These are phyloP conservation scores for Ramularia collo-cygni DNA, from an alignment of 2,329 filamentous ascomycete species.

Conservation along the genomic window DNA sequence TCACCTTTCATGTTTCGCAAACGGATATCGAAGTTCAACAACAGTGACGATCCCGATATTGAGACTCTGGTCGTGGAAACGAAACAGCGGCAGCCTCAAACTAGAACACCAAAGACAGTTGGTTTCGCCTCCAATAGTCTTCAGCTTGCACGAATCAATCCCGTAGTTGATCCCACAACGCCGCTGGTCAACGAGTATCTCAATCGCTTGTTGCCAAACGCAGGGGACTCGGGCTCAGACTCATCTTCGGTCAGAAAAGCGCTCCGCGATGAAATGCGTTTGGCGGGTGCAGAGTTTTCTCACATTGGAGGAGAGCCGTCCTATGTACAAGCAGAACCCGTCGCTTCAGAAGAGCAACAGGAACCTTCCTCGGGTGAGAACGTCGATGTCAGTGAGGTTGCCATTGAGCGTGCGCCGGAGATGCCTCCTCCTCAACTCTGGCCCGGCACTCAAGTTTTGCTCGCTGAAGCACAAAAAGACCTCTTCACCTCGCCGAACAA, in stretches of 20 bases:
- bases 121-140: slow-evolving; percentile 5
- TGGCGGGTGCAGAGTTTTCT: slow-evolving; percentile 20
- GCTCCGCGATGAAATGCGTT: slow-evolving; percentile 19
- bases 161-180: slow-evolving; percentile 7
- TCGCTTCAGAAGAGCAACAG: background rate
- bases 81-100: slow-evolving; percentile 1
- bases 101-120: slow-evolving; percentile 3
- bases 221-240: slow-evolving; percentile 2
- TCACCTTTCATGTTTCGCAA: slow-evolving; percentile 27
- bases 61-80: background rate
- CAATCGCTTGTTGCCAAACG: slow-evolving; percentile 12
- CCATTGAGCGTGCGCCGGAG: background rate
- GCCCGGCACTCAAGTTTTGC: slow-evolving; percentile 26
- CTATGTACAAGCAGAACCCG: slow-evolving; percentile 13
- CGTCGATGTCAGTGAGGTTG: slow-evolving; percentile 1
- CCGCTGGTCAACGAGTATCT: slow-evolving; percentile 16
- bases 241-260: slow-evolving; percentile 18
- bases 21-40: slow-evolving; percentile 10
- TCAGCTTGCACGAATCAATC: background rate
- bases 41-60: slow-evolving; percentile 2
- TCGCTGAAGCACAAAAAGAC: slow-evolving; percentile 25
- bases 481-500: slow-evolving; percentile 26
- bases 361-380: background rate
- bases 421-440: slow-evolving; percentile 8
- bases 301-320: slow-evolving; percentile 8